Conservation (phyloP, 2,329 filamentous ascomycete genomes). For the Paramyrothecium sp. region DNA sequence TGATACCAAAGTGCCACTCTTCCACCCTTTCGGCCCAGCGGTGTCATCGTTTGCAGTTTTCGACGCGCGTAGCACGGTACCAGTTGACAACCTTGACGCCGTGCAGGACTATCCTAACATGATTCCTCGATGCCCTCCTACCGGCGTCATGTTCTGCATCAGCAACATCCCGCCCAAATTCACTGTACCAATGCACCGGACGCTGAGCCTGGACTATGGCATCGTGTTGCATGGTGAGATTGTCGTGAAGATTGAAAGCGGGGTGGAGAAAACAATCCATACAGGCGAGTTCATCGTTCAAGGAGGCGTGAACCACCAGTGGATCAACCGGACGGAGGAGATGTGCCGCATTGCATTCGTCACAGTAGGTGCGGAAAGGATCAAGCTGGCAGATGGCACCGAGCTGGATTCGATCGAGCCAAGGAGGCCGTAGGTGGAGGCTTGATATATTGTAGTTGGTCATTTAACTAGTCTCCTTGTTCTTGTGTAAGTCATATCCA, state of each 20-base stretch:
- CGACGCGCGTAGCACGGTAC: conserved; percentile 25
- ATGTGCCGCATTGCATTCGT: conserved; percentile 37
- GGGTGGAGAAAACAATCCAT: conserved; percentile 34
- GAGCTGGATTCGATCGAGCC: conserved; percentile 30
- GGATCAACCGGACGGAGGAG: conserved; percentile 36
- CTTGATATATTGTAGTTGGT: too few relatives aligned
- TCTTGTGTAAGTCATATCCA: background rate
- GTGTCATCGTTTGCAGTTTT: conserved; percentile 26
- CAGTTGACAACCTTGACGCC: conserved; percentile 24
- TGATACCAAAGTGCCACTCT: conserved; percentile 21
- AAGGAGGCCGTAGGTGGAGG: background rate
- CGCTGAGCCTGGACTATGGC: conserved; percentile 37
- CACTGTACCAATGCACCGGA: conserved; percentile 38
- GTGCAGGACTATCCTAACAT: conserved; percentile 9
- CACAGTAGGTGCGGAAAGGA: conserved; percentile 36
- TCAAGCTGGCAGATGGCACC: conserved; percentile 33
- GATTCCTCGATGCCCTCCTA: conserved; percentile 31
- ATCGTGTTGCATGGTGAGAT: conserved; percentile 37
- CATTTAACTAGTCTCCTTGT: conserved; percentile 9
- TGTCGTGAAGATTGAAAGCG: conserved; percentile 36
- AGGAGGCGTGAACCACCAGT: conserved; percentile 42
- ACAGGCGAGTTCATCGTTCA: conserved; percentile 39
- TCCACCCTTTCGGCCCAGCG: conserved; percentile 29
- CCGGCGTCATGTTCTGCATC: conserved; percentile 32
- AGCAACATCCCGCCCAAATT: conserved; percentile 25